Evolutionary conservation across 768 basidiomycete genomes (phyloP), one percentile per base, ranked within the genome.

Genomic region (Roridomyces roridus): DNA sequence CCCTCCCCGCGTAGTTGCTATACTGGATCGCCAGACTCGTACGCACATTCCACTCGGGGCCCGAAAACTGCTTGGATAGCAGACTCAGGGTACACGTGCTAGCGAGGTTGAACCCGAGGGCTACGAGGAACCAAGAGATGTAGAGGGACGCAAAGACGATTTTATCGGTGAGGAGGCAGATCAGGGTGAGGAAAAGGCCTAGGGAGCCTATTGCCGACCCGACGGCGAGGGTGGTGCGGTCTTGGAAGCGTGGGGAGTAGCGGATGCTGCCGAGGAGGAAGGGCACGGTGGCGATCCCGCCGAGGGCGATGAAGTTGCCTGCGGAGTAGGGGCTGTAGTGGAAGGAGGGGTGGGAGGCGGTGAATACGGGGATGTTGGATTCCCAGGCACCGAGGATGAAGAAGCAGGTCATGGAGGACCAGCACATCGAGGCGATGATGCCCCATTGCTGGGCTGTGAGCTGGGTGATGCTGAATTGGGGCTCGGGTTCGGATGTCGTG

Each of bases 101-200:
- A n/a, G 85, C 81, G 11, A 89, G 73, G 68, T 89, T 89, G 76
- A 89, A 90, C 1, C 89, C 88, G 5, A 89, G 76, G 23, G 89
- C 87, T 21, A 89, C 74, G 36, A 82, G 75, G 73, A 81, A 81
- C 85, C 85, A 82, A 56, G 77, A 79, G 7, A 79, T 65, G 50
- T 76, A 77, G 40, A 87, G 62, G 15, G 77, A 77, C 6, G 75
- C 80, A 55, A 83, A 86, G 23, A 69, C 74, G 18, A 85, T 68
- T 21, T 65, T 74, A 21, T 68, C 63, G 21, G 77, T 67, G 23
- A 63, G 56, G 9, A 87, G 70, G 28, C 87, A 72, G 12, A 69
- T 72, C 21, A 86, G 67, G 65, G 84, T 79, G 51, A 83, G 69
- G 43, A 85, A 51, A 26, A 89, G 77, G 5, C 84, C 87, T 14